These are phyloP conservation scores for Rosa hybrid DNA, from an alignment of 331 rosid species.

Conservation along the genomic window DNA sequence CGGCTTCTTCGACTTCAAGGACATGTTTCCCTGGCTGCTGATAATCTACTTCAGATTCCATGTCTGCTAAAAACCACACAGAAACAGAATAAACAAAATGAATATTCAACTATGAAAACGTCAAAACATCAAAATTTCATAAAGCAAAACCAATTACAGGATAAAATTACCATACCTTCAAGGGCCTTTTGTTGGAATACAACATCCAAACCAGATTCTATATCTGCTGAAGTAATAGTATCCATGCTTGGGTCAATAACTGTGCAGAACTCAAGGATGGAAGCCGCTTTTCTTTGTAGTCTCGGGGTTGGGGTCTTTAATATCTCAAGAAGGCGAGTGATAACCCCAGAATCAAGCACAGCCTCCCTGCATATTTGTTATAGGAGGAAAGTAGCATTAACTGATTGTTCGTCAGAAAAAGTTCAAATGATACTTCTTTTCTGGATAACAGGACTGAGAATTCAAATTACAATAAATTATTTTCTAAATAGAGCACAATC, in stretches of 20 bases:
- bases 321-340: constrained; percentile 64
- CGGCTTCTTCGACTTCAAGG: constrained; percentile 80
- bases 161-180: constrained; percentile 49
- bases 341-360: constrained; percentile 50
- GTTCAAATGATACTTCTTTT: neutral
- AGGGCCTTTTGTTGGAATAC: constrained; percentile 60
- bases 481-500: neutral
- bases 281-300: constrained; percentile 79
- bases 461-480: neutral
- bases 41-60: constrained; percentile 57
- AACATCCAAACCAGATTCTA: constrained; percentile 63
- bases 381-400: neutral
- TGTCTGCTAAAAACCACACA: constrained; percentile 30
- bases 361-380: constrained; percentile 44
- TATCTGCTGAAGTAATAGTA: constrained; percentile 42
- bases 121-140: neutral
- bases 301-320: constrained; percentile 60
- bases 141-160: neutral
- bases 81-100: neutral
- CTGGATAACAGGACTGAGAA: neutral
- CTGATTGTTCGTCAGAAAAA: neutral
- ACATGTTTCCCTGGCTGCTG: constrained; percentile 56
- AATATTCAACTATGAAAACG: constrained; percentile 12
- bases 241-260: constrained; percentile 59
- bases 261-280: constrained; percentile 70